A percentile compares a stretch with the other conserved stretches of the same genome.
Evolutionary conservation across 441 rosid species (phyloP).

Genomic region (Pelargonium citronellum): DNA sequence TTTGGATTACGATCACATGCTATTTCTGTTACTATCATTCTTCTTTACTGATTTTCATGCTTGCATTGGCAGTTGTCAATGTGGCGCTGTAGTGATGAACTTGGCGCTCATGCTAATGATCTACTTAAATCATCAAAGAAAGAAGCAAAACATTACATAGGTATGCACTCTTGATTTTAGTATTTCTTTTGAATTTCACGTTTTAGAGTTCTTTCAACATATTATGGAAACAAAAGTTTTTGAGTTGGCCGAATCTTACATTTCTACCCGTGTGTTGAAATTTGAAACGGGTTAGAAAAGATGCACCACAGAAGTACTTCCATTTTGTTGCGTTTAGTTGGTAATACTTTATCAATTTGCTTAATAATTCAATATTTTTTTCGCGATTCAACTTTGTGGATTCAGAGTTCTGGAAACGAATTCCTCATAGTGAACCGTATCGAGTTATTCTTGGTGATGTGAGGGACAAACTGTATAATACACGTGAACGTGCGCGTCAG

Average conservation of each 20-base stretch:
- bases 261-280: too few species aligned
- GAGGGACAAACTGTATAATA: neutral
- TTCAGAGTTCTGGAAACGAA: conserved; percentile 84
- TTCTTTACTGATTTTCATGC: neutral
- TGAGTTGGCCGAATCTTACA: too few species aligned
- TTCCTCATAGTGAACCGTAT: conserved; percentile 80
- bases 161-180: conserved; percentile 26
- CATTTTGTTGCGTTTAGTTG: too few species aligned
- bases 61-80: conserved; percentile 62
- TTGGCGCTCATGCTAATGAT: conserved; percentile 59
- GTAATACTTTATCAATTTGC: too few species aligned
- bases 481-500: conserved; percentile 2
- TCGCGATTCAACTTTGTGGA: neutral
- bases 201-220: too few species aligned
- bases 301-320: too few species aligned
- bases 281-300: too few species aligned
- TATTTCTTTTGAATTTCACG: too few species aligned
- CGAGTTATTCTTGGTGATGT: conserved; percentile 49
- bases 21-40: too few species aligned
- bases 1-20: too few species aligned
- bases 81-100: conserved; percentile 98
- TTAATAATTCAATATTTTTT: too few species aligned
- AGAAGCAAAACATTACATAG: conserved; percentile 95
- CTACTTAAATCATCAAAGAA: conserved; percentile 60
- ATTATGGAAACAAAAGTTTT: too few species aligned